These are phyloP conservation scores for Colletotrichum viniferum DNA, from an alignment of 2,329 filamentous ascomycete genomes.

Conservation along the genomic window DNA sequence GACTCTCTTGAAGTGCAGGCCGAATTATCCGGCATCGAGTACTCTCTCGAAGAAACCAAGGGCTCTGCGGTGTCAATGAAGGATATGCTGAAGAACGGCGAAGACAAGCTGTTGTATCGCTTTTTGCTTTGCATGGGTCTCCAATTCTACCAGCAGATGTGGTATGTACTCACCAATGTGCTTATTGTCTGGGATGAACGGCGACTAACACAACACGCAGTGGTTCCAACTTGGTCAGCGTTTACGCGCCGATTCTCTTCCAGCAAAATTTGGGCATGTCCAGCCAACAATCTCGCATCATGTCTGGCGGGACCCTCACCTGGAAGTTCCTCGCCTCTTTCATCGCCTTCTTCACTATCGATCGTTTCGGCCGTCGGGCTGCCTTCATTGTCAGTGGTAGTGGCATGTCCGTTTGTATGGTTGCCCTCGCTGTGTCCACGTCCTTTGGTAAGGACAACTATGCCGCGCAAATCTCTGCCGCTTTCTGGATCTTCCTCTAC, in stretches of 20 bases:
- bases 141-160: conserved; percentile 33
- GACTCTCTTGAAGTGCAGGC: conserved; percentile 40
- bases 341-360: conserved; percentile 53
- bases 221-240: conserved; percentile 52
- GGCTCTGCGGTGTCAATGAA: conserved; percentile 37
- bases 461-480: conserved; percentile 52
- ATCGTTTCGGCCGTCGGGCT: conserved; percentile 52
- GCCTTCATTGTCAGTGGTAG: conserved; percentile 56
- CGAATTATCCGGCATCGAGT: conserved; percentile 52
- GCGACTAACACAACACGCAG: conserved; percentile 23
- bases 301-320: conserved; percentile 54
- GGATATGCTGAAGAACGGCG: conserved; percentile 51
- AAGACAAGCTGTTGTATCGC: conserved; percentile 54
- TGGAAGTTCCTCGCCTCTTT: conserved; percentile 60
- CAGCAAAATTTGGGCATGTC: conserved; percentile 42
- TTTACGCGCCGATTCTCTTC: conserved; percentile 47
- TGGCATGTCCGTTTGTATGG: conserved; percentile 60
- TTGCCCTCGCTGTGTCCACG: conserved; percentile 55
- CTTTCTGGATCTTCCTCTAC: conserved; percentile 62
- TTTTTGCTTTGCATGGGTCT: conserved; percentile 34
- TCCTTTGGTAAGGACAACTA: conserved; percentile 50
- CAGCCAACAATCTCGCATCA: conserved; percentile 39
- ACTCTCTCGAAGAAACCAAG: conserved; percentile 47
- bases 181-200: too few relatives aligned
- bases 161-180: neutral